Base-by-base conservation (phyloP, 2,329 filamentous ascomycete species). In the Simplicillium aogashimaense region DNA sequence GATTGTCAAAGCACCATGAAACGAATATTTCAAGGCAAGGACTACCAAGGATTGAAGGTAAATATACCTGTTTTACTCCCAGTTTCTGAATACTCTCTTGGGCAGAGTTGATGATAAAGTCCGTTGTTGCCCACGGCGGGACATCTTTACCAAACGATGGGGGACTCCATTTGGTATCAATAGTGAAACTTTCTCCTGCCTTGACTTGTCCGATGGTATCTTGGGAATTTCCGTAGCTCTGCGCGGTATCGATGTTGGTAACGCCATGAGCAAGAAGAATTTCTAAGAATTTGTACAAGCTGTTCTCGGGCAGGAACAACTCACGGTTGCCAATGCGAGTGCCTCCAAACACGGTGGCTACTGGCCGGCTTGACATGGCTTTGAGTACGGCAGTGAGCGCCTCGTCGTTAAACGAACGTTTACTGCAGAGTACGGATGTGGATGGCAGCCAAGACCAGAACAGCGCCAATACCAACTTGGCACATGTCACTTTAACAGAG, bases 101-200 rank as follows among this genome's bases (percentile, higher is more conserved):
- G 15, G 45, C 45, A 9, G 43, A 45, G 16, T 34, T 34, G 29
- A 41, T 37, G 29, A 47, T 41, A 15, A 37, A 36, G 9, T 40
- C 36, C 11, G 31, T 39, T 13, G 43, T 45, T 6, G 43, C 43
- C 43, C 43, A 45, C 10, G 43, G 33, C 28, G 11, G 33, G n/a
- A 18, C 14, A 25, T 40, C 37, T 25, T 39, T 38, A 3, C 37
- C 43, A 40, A 37, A 47, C 14, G 44, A 46, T n/a, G 30, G 33
- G 18, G 45, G 45, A 17, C 45, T 47, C 45, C 45, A 47, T 45
- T 47, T 47, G 29, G 45, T 47, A 29, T 47, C 45, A 36, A 47
- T 28, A 8, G 38, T 36, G 32, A 47, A 47, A 43, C 40, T 43
- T 15, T 18, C n/a, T 2, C 45, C 45, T 9, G 45, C 45, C 14